Percentiles rank a stretch among this genome's conserved stretches.
These are phyloP conservation scores for Seiridium cupressi DNA, from an alignment of 2,329 filamentous ascomycete species.

Conservation along the genomic window DNA sequence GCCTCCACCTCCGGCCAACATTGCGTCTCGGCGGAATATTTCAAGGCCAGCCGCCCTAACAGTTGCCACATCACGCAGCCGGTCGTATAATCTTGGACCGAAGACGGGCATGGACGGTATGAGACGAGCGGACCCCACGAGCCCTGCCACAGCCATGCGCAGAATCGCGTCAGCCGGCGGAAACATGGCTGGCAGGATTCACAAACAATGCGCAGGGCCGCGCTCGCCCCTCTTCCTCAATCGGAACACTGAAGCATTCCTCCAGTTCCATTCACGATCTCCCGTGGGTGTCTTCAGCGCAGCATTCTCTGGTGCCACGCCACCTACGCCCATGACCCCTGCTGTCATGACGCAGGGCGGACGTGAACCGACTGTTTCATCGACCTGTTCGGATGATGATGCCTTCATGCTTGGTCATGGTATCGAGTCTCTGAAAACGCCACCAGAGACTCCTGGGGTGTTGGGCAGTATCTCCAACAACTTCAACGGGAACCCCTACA, in stretches of 20 bases:
- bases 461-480: constrained; percentile 39
- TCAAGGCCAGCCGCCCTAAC: constrained; percentile 49
- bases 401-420: constrained; percentile 25
- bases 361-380: constrained; percentile 38
- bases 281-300: constrained; percentile 36
- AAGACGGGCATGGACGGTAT: constrained; percentile 48
- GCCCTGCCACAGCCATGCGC: constrained; percentile 42
- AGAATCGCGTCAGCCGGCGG: constrained; percentile 53
- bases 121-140: constrained; percentile 41
- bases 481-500: constrained; percentile 29
- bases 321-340: constrained; percentile 50
- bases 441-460: constrained; percentile 51
- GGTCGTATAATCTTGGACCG: constrained; percentile 37
- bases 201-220: constrained; percentile 37
- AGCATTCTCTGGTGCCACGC: constrained; percentile 38
- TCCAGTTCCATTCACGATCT: constrained; percentile 40
- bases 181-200: constrained; percentile 36
- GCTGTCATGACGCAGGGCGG: constrained; percentile 34
- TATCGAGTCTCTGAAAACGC: constrained; percentile 47
- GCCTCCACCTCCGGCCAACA: constrained; percentile 48
- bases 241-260: constrained; percentile 42
- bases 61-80: constrained; percentile 42
- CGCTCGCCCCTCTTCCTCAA: constrained; percentile 44
- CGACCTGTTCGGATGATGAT: constrained; percentile 37
- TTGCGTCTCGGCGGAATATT: constrained; percentile 51